Percentiles rank a stretch among this genome's conserved stretches.
phyloP scores from a whole-genome alignment of 148 eudicot genomes.

The Vaccinium myrtillus region DNA sequence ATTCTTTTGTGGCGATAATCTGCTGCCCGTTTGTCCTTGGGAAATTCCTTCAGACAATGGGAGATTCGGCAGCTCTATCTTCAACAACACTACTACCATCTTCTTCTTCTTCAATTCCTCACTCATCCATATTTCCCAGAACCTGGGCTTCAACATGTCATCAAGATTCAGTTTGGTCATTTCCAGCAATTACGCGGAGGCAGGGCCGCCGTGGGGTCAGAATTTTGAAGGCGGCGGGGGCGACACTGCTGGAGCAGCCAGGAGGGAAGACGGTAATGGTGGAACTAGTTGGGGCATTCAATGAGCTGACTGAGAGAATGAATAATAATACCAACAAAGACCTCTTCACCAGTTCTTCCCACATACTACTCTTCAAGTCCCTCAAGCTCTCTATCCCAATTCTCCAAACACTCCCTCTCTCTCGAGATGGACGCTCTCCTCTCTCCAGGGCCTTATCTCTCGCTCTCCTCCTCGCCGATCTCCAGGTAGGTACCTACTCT shows the following conservation, averaged over 20 bases:
- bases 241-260: constrained; percentile 44
- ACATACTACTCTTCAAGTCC: constrained; percentile 64
- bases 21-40: background rate
- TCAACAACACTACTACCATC: background rate
- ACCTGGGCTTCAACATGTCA: constrained; percentile 5
- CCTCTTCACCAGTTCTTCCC: constrained; percentile 56
- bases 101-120: background rate
- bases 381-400: constrained; percentile 74
- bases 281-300: constrained; percentile 84
- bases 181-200: background rate
- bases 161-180: background rate
- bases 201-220: constrained; percentile 11
- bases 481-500: constrained; percentile 50
- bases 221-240: background rate
- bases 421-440: constrained; percentile 75
- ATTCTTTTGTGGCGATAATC: background rate
- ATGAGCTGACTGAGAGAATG: constrained; percentile 75
- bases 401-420: constrained; percentile 49
- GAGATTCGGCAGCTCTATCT: background rate
- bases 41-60: background rate
- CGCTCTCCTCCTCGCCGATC: constrained; percentile 81
- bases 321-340: constrained; percentile 6
- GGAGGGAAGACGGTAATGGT: constrained; percentile 93
- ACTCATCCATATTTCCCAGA: constrained; percentile 8
- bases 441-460: constrained; percentile 67